A percentile compares a stretch with the other conserved stretches of the same genome.
These are phyloP conservation scores for Suillus subalutaceus DNA, from an alignment of 768 basidiomycete species.

Conservation along the genomic window DNA sequence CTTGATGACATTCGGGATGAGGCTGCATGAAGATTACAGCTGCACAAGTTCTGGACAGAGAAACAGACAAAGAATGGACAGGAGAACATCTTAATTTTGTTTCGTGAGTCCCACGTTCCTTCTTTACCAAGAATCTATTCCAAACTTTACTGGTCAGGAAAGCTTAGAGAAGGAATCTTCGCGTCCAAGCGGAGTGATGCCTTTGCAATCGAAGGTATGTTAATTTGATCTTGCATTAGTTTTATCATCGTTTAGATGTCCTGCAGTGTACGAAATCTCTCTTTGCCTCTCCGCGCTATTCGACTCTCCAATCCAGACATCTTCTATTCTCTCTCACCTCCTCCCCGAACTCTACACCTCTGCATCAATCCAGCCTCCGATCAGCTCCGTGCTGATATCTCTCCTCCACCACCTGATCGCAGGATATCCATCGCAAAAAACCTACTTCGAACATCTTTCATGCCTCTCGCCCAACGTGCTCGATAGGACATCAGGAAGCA, in stretches of 20 bases:
- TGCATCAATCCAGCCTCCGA: constrained; percentile 14
- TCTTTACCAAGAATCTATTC: background rate
- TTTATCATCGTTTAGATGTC: constrained; percentile 2
- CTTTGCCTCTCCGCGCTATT: constrained; percentile 67
- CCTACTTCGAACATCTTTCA: constrained; percentile 40
- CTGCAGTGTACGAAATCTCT: constrained; percentile 73
- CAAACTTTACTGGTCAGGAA: constrained; percentile 48
- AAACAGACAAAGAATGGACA: constrained; percentile 53
- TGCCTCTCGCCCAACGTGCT: constrained; percentile 37
- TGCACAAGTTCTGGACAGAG: constrained; percentile 12
- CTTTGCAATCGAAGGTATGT: constrained; percentile 71
- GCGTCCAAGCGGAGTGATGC: constrained; percentile 59
- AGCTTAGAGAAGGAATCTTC: constrained; percentile 72
- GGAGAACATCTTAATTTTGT: constrained; percentile 72
- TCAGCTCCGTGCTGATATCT: constrained; percentile 44
- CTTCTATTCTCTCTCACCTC: constrained; percentile 62
- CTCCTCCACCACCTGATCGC: constrained; percentile 60
- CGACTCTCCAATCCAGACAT: constrained; percentile 60
- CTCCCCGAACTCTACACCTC: constrained; percentile 50
- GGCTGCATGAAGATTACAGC: constrained; percentile 31
- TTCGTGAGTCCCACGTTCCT: constrained; percentile 50
- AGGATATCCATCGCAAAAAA: constrained; percentile 66
- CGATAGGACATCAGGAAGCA: constrained; percentile 35
- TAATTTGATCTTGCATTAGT: background rate
- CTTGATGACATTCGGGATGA: constrained; percentile 52